phyloP scores from a whole-genome alignment of 164 flowering plant genomes.

The Magnolia officinalis region DNA sequence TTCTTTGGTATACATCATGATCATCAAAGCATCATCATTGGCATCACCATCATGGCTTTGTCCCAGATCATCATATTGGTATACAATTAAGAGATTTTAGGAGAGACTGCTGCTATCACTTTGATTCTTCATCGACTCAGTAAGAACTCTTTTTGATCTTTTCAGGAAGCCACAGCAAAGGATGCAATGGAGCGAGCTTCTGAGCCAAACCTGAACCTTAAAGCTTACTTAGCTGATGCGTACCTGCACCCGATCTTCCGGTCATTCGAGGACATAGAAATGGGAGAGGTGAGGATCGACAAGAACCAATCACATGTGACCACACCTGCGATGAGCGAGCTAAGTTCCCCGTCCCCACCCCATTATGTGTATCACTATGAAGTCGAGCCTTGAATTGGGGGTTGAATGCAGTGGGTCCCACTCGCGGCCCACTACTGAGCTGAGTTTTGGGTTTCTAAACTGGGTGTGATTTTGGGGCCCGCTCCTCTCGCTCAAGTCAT shows the following conservation, averaged over 20 bases:
- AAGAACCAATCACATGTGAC: slow-evolving; percentile 40
- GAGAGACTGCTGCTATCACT: not conserved
- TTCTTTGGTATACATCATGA: no score
- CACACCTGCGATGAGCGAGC: slow-evolving; percentile 30
- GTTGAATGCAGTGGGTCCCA: not conserved
- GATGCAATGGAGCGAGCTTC: slow-evolving; percentile 56
- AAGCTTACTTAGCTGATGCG: slow-evolving; percentile 75
- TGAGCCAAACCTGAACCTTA: slow-evolving; percentile 59
- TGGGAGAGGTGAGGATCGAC: slow-evolving; percentile 56
- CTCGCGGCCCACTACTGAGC: not conserved
- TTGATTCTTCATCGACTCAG: not conserved
- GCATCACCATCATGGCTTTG: no score
- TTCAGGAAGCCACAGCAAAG: slow-evolving; percentile 93
- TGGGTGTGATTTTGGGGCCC: not conserved
- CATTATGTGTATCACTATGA: slow-evolving; percentile 40
- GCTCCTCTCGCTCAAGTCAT: not conserved
- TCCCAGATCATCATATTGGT: no score
- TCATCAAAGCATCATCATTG: no score
- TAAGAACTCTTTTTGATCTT: not conserved
- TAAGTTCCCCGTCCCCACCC: slow-evolving; percentile 53
- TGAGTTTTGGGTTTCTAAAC: not conserved
- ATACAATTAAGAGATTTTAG: no score
- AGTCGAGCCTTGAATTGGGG: slow-evolving; percentile 15
- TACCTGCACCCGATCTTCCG: slow-evolving; percentile 90
- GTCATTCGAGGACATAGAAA: slow-evolving; percentile 59